phyloP scores from a whole-genome alignment of 805 yeast genomes.

The Metschnikowia gruessii region DNA sequence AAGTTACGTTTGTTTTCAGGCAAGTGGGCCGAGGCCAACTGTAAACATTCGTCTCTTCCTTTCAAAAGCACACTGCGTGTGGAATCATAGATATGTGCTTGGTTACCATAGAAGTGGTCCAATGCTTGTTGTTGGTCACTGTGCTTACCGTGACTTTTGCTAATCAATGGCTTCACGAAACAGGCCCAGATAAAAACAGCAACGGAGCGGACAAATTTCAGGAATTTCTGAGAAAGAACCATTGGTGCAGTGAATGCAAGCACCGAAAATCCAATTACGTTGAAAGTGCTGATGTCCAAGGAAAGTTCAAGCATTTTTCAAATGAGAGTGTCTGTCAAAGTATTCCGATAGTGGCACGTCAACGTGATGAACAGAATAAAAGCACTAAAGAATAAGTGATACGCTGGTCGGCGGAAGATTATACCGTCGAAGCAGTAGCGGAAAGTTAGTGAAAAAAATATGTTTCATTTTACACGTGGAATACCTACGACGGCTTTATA shows the following conservation, averaged over 20 bases:
- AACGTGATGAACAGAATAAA: not conserved
- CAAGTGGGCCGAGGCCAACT: conserved; percentile 58
- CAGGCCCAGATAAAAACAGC: conserved; percentile 46
- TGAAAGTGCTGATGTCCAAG: not conserved
- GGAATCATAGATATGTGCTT: conserved; percentile 72
- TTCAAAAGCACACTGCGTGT: conserved; percentile 65
- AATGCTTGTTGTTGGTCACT: conserved; percentile 49
- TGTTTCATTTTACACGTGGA: not conserved
- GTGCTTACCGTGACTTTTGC: conserved; percentile 26
- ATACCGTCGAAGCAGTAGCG: not conserved
- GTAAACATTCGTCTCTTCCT: conserved; percentile 66
- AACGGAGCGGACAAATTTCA: conserved; percentile 23
- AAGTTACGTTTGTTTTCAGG: conserved; percentile 33
- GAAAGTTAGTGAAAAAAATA: not conserved
- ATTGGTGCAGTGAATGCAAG: conserved; percentile 5
- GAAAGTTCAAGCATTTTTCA: not conserved
- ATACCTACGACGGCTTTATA: not conserved
- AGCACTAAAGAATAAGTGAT: not conserved
- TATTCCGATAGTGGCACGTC: conserved; percentile 1
- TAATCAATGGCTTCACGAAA: conserved; percentile 55
- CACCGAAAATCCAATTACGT: conserved; percentile 3
- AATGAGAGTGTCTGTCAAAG: not conserved
- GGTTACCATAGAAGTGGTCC: conserved; percentile 71
- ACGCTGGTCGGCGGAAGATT: not conserved
- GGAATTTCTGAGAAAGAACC: conserved; percentile 1